Percentiles rank a stretch among this genome's conserved stretches.
These are phyloP conservation scores for Skeletonema menzelii DNA, from an alignment of 108 stramenopile genomes.

Conservation along the genomic window DNA sequence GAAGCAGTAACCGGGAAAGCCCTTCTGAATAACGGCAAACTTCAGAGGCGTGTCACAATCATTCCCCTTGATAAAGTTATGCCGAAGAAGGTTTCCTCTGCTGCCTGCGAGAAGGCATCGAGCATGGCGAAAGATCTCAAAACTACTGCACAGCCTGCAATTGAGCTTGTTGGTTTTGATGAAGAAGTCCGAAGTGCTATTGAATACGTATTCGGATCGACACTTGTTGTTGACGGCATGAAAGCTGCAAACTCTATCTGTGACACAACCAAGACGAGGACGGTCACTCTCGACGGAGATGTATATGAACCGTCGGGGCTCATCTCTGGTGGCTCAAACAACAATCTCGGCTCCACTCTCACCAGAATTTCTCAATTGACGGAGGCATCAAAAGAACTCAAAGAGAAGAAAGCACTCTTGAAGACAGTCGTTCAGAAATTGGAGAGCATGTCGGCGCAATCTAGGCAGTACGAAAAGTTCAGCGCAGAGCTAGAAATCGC, in stretches of 20 bases:
- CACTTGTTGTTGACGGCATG: conserved; percentile 89
- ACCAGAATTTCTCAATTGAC: conserved; percentile 68
- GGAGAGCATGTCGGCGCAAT: conserved; percentile 50
- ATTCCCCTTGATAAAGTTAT: conserved; percentile 97
- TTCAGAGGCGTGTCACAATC: conserved; percentile 93
- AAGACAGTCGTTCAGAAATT: conserved; percentile 51
- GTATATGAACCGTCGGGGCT: conserved; percentile 97
- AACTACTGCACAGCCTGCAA: conserved; percentile 83
- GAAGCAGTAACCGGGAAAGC: conserved; percentile 95
- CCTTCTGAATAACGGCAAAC: conserved; percentile 91
- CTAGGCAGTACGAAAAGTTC: conserved; percentile 61
- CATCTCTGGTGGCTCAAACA: conserved; percentile 91
- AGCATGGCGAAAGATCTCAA: conserved; percentile 73
- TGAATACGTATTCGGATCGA: conserved; percentile 94
- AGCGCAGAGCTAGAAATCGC: conserved; percentile 73
- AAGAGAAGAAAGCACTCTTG: conserved; percentile 47
- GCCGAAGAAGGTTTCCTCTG: conserved; percentile 52
- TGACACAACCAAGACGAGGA: conserved; percentile 88
- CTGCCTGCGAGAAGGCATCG: conserved; percentile 52
- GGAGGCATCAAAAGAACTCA: conserved; percentile 51
- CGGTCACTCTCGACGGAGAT: conserved; percentile 97
- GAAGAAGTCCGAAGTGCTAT: conserved; percentile 93
- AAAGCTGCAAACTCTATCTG: conserved; percentile 92
- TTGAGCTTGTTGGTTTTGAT: conserved; percentile 96
- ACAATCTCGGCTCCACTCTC: conserved; percentile 82